Base-by-base conservation (phyloP, 768 basidiomycete genomes). In the Tulasnella calospora region DNA sequence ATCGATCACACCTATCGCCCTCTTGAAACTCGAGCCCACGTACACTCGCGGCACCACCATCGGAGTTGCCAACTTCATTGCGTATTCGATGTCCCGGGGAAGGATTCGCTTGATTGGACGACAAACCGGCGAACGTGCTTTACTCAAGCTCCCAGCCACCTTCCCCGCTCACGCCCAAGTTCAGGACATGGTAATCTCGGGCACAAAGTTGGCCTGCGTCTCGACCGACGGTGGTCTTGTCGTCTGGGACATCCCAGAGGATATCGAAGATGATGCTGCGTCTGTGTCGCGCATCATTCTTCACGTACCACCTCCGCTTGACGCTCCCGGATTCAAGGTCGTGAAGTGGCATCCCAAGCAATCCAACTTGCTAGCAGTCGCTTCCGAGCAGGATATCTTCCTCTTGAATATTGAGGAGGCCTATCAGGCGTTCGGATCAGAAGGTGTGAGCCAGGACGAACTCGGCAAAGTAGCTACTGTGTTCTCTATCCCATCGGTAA, bases 301-400 rank as follows among this genome's bases (percentile, higher is more conserved):
- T 46, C 80, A 80, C 73, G 77, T 80, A 13, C 73, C 74, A 41
- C 80, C 80, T 19, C 38, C 79, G 93, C 69, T 84, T 93, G 79
- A 86, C 94, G 19, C 94, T 92, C 81, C 88, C 94, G 35, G 86
- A 35, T 87, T 95, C 40, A 92, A 92, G 80, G 89, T 92, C 17
- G 94, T 95, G 78, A 94, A 94, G 83, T 95, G 94, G 94, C 92
- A 95, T 81, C 92, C 94, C 17, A 93, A 92, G 83, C 90, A 94
- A 78, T 87, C 89, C 3, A 91, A 94, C 82, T 91, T 89, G 13
- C 86, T 95, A 67, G 94, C 94, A 4, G 91, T 95, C n/a, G 94
- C 94, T 27, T 93, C 92, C 0, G 91, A 92, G 80, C 89, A 87
- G 77, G 90, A 89, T 81, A 87, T 95, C 81, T 94, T 91, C 84